Base-by-base conservation (phyloP, 106 monocot genomes). In the Platanthera zijinensis region DNA sequence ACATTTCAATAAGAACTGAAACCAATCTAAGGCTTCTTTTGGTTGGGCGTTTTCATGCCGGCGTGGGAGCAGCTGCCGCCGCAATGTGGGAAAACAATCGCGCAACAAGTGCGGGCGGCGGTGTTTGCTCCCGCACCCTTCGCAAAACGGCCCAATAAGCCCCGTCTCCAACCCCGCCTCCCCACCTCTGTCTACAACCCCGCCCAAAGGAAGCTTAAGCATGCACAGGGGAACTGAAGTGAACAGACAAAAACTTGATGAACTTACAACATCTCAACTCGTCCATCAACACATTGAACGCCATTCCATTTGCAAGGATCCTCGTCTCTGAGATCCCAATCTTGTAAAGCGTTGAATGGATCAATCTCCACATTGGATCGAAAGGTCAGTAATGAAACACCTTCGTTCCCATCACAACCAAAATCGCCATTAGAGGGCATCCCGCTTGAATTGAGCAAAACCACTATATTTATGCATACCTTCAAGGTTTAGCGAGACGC, bases 261-360 rank as follows among this genome's bases (percentile, higher is more conserved):
- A 79, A 86, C 95, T 92, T 85, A 95, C 95, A 95, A 28, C 25
- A 73, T 80, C 69, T 88, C 88, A 14, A 95, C 92, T 82, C 81
- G 85, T 53, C 88, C 88, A 89, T 87, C 85, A 53, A 79, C 52
- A 74, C 92, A 95, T 48, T 64, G 74, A 51, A 95, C 83, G 13
- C 95, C 90, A 0, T 48, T 84, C 96, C 96, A 96, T 25, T 72
- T 83, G 82, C 96, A 92, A 0, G 96, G 90, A 72, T 85, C 53
- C 2, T 50, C 68, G n/a, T 89, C 89, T 10, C 79, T 71, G 8
- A 77, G 80, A 78, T 87, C 78, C 92, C 96, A 92, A 73, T 79
- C 84, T 25, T 62, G 79, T 57, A 96, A 75, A 14, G 74, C 86
- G 2, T 88, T 86, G 74, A 84, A 70, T 7, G 92, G 90, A 84